Percentiles rank a stretch among this genome's conserved stretches.
phyloP scores from a whole-genome alignment of 306 rosid genomes.

The Prunus campanulata region DNA sequence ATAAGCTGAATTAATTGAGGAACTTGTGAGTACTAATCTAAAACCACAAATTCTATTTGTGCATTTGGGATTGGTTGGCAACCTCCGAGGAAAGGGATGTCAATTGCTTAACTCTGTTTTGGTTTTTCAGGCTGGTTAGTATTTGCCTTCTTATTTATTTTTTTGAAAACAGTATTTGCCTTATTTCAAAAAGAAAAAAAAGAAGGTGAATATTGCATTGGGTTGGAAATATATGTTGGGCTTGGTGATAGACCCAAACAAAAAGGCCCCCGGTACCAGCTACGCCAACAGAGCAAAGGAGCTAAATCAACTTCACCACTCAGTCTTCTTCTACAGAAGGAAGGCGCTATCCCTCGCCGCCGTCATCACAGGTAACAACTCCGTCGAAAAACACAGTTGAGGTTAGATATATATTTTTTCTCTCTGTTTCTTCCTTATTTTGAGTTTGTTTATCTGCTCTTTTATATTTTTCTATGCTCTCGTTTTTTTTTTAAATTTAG shows the following conservation, averaged over 20 bases:
- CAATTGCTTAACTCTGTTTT: no score
- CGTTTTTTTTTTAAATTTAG: not conserved
- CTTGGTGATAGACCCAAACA: not conserved
- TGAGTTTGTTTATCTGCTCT: not conserved
- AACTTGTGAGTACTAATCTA: no score
- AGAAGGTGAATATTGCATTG: no score
- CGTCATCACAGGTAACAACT: slow-evolving; percentile 1
- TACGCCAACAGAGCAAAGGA: not conserved
- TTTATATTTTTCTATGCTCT: not conserved
- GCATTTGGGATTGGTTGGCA: no score
- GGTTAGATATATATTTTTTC: not conserved
- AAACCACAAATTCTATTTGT: no score
- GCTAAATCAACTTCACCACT: not conserved
- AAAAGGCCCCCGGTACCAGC: not conserved
- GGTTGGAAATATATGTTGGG: not conserved
- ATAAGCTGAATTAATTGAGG: no score
- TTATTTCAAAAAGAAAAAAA: no score
- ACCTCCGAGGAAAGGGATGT: no score
- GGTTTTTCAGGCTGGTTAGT: no score
- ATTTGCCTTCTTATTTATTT: no score
- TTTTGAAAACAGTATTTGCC: no score
- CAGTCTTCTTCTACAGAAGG: not conserved
- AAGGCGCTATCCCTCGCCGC: not conserved
- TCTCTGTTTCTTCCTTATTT: not conserved
- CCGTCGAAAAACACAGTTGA: not conserved